phyloP scores from a whole-genome alignment of 768 basidiomycete species.

The Filobasidium floriforme region DNA sequence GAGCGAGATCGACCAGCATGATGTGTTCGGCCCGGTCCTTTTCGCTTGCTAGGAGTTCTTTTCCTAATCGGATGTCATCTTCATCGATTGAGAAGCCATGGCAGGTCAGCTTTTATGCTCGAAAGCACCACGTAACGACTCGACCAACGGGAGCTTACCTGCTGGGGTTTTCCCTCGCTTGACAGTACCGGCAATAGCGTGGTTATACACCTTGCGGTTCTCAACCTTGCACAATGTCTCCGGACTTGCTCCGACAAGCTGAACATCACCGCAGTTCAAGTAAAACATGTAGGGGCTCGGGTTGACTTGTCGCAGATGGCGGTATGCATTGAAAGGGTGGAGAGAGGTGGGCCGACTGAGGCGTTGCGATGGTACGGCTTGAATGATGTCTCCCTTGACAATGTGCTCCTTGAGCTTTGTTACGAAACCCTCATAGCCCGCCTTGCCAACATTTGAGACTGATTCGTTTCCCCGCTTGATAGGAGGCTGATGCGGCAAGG shows the following conservation, averaged over 20 bases:
- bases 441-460: conserved; percentile 85
- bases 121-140: neutral
- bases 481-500: conserved; percentile 52
- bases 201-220: conserved; percentile 84
- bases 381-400: conserved; percentile 93
- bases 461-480: conserved; percentile 51
- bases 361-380: conserved; percentile 93
- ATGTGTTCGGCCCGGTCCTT: conserved; percentile 98
- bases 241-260: conserved; percentile 95
- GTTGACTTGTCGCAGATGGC: conserved; percentile 86
- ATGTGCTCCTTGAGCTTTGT: conserved; percentile 89
- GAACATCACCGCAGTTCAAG: conserved; percentile 82
- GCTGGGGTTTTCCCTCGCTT: conserved; percentile 74
- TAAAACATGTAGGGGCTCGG: conserved; percentile 99
- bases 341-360: conserved; percentile 73
- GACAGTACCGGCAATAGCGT: conserved; percentile 94
- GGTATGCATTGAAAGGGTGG: conserved; percentile 95
- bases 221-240: conserved; percentile 96
- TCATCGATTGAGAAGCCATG: conserved; percentile 8
- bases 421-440: conserved; percentile 84
- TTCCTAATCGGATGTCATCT: conserved; percentile 82
- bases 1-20: conserved; percentile 95
- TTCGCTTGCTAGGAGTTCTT: conserved; percentile 68
- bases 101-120: neutral
- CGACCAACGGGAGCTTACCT: conserved; percentile 59